Evolutionary conservation across 2,329 filamentous ascomycete species (phyloP).

Genomic region (Fusarium burgessii): DNA sequence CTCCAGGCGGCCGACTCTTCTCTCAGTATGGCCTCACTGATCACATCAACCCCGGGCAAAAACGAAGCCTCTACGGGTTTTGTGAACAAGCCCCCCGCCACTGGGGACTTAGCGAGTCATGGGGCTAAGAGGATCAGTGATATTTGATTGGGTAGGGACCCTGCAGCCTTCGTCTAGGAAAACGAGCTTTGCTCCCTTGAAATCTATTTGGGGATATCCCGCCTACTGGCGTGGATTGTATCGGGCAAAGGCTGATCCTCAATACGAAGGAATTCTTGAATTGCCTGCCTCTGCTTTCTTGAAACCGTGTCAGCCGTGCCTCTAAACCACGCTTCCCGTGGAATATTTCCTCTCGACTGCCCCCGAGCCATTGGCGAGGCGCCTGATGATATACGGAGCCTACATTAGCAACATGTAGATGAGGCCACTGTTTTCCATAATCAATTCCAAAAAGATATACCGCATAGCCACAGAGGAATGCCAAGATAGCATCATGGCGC

Average conservation of each 20-base stretch:
- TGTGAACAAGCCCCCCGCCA: slow-evolving; percentile 43
- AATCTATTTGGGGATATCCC: slow-evolving; percentile 47
- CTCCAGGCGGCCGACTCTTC: slow-evolving; percentile 33
- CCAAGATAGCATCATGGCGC: slow-evolving; percentile 47
- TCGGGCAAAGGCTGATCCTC: slow-evolving; percentile 46
- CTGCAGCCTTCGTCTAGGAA: slow-evolving; percentile 47
- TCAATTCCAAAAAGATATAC: slow-evolving; percentile 31
- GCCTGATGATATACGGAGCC: slow-evolving; percentile 42
- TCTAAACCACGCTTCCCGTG: slow-evolving; percentile 38
- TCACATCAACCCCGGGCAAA: slow-evolving; percentile 28
- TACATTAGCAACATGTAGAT: slow-evolving; percentile 41
- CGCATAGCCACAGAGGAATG: slow-evolving; percentile 28
- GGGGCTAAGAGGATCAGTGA: slow-evolving; percentile 37
- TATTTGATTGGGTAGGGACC: slow-evolving; percentile 40
- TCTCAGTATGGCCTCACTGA: slow-evolving; percentile 46
- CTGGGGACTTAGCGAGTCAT: slow-evolving; percentile 46
- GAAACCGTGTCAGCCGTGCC: slow-evolving; percentile 40
- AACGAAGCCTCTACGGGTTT: slow-evolving; percentile 34
- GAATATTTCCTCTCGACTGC: slow-evolving; percentile 45
- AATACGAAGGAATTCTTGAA: slow-evolving; percentile 46
- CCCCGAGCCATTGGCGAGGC: slow-evolving; percentile 39
- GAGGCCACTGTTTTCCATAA: slow-evolving; percentile 14
- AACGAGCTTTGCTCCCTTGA: slow-evolving; percentile 47
- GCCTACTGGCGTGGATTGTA: slow-evolving; percentile 45
- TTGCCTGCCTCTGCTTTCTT: slow-evolving; percentile 41